Evolutionary conservation across 2,329 filamentous ascomycete species (phyloP).

Genomic region (Raffaelea ambrosiae): DNA sequence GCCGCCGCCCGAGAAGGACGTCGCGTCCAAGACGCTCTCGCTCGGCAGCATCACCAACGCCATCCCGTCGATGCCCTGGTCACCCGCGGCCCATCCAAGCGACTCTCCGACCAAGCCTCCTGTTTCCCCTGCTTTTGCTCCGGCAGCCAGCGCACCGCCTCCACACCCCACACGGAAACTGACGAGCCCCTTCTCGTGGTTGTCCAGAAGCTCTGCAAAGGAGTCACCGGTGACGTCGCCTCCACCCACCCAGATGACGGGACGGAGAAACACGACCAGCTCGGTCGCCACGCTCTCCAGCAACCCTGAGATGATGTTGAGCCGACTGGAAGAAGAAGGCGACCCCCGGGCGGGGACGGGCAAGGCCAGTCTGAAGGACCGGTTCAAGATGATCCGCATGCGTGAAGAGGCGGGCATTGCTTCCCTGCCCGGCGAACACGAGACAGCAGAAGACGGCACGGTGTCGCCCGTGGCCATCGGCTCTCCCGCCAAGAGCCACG

Average conservation of each 20-base stretch:
- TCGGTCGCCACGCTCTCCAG: slow-evolving; percentile 72
- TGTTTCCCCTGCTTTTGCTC: slow-evolving; percentile 13
- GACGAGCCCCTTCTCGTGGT: slow-evolving; percentile 80
- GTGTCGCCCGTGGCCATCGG: slow-evolving; percentile 20
- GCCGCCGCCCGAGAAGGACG: slow-evolving; percentile 2
- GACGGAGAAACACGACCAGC: slow-evolving; percentile 67
- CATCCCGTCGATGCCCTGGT: slow-evolving; percentile 67
- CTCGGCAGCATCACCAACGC: slow-evolving; percentile 64
- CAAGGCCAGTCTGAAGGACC: slow-evolving; percentile 63
- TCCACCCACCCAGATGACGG: slow-evolving; percentile 36
- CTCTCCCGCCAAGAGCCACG: background rate
- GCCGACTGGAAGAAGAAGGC: slow-evolving; percentile 62
- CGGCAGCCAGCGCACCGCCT: slow-evolving; percentile 23
- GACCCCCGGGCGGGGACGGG: slow-evolving; percentile 31
- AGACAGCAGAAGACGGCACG: slow-evolving; percentile 20
- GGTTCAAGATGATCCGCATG: slow-evolving; percentile 70
- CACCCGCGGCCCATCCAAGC: slow-evolving; percentile 35
- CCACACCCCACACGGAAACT: slow-evolving; percentile 53
- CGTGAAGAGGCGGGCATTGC: slow-evolving; percentile 60
- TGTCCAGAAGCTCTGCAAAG: slow-evolving; percentile 61
- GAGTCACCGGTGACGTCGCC: slow-evolving; percentile 31
- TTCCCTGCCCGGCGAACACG: slow-evolving; percentile 23
- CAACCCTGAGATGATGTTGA: slow-evolving; percentile 72
- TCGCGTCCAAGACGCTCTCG: slow-evolving; percentile 45
- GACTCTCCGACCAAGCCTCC: slow-evolving; percentile 22